Conservation (phyloP, 768 basidiomycete species). For the Mycena galopus region DNA sequence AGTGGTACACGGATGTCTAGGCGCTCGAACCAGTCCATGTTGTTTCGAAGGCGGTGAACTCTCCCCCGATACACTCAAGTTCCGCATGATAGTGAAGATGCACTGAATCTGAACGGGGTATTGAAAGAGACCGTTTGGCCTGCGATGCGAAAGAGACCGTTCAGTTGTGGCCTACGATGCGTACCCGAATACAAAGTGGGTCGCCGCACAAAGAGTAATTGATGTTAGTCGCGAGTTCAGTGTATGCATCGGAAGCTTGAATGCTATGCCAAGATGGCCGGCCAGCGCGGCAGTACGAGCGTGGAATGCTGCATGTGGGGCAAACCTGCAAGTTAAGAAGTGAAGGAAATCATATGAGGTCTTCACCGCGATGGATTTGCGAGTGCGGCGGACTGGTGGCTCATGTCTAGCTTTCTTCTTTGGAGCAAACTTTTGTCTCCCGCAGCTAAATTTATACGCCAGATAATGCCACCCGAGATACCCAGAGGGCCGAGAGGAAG, state of each 20-base stretch:
- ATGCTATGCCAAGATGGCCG: neutral
- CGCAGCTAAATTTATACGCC: constrained; percentile 17
- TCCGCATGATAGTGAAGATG: neutral
- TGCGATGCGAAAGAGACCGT: no score
- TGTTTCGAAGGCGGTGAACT: neutral
- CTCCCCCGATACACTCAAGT: neutral
- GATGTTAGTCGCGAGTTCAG: neutral
- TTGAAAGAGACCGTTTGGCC: neutral
- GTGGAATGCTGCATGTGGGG: no score
- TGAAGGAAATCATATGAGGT: no score
- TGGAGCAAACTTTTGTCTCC: constrained; percentile 7
- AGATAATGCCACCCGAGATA: constrained; percentile 10
- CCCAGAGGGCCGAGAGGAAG: neutral
- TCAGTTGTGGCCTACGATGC: neutral
- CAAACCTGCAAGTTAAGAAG: no score
- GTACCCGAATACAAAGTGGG: neutral
- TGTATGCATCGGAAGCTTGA: neutral
- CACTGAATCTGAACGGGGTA: neutral
- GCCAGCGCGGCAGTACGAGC: no score
- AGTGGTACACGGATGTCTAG: constrained; percentile 4
- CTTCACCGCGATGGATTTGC: neutral
- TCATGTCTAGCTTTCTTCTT: neutral
- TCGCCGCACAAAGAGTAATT: neutral
- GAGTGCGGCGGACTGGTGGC: neutral
- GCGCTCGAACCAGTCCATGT: neutral